Evolutionary conservation across 768 basidiomycete genomes (phyloP).

Genomic region (Calocybe indica): DNA sequence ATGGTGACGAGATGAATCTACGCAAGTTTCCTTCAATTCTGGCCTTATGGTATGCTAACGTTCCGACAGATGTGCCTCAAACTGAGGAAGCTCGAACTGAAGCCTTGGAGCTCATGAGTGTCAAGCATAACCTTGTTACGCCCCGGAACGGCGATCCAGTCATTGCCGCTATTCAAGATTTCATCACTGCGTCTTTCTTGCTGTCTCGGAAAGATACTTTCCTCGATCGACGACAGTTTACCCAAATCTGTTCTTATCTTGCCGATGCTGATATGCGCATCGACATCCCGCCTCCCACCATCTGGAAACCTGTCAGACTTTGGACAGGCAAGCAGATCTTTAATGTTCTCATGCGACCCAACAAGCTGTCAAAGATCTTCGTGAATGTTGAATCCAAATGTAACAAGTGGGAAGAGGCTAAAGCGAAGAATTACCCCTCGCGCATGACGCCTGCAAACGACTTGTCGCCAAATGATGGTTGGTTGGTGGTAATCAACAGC

Average conservation of each 20-base stretch:
- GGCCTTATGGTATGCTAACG: conserved; percentile 5
- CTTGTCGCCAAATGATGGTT: conserved; percentile 94
- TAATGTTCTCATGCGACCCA: conserved; percentile 94
- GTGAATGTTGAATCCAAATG: conserved; percentile 98
- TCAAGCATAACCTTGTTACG: conserved; percentile 95
- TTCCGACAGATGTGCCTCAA: conserved; percentile 82
- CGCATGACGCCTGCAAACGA: conserved; percentile 67
- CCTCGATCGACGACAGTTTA: conserved; percentile 90
- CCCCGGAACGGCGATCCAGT: conserved; percentile 98
- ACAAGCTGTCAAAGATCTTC: conserved; percentile 70
- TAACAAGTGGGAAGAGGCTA: conserved; percentile 79
- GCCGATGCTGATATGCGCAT: conserved; percentile 88
- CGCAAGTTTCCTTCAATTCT: conserved; percentile 46
- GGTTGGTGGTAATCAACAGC: conserved; percentile 94
- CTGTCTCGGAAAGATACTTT: conserved; percentile 91
- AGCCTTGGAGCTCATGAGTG: conserved; percentile 94
- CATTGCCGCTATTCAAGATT: conserved; percentile 99
- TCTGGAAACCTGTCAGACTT: conserved; percentile 85
- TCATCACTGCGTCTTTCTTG: conserved; percentile 97
- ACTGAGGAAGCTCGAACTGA: conserved; percentile 98
- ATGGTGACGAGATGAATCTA: conserved; percentile 99
- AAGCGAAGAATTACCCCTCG: conserved; percentile 50
- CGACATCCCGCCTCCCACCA: conserved; percentile 91
- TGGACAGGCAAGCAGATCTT: conserved; percentile 99
- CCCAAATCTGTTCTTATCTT: conserved; percentile 93